Percentiles rank a stretch among this genome's conserved stretches.
Evolutionary conservation across 768 basidiomycete species (phyloP).

Genomic region (Hypholoma sublateritium): DNA sequence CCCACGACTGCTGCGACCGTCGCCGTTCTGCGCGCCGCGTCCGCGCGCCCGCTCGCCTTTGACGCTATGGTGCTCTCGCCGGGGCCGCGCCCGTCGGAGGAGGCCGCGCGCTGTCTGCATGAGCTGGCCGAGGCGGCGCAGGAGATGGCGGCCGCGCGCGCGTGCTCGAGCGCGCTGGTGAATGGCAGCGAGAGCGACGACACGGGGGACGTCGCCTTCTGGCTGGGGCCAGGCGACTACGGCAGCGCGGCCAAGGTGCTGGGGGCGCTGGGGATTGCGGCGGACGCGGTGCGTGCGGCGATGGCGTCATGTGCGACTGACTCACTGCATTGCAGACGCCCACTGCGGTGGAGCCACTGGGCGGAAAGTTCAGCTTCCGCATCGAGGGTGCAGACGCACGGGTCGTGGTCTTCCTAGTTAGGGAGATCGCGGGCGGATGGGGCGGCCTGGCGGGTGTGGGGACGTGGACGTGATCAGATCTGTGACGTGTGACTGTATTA

Average conservation of each 20-base stretch:
- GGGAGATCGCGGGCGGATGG: constrained; percentile 16
- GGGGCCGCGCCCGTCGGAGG: background rate
- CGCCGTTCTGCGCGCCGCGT: constrained; percentile 1
- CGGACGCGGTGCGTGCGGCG: background rate
- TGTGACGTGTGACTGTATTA: constrained; percentile 15
- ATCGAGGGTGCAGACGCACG: constrained; percentile 10
- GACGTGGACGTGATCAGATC: constrained; percentile 33
- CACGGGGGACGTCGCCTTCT: constrained; percentile 50
- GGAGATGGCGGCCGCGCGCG: constrained; percentile 35
- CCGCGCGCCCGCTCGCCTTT: background rate
- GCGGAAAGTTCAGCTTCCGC: constrained; percentile 15
- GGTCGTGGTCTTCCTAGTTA: constrained; percentile 14
- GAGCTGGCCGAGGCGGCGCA: constrained; percentile 39
- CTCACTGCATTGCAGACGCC: constrained; percentile 1
- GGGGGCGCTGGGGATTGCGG: constrained; percentile 16
- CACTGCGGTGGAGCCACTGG: constrained; percentile 1
- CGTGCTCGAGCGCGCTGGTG: constrained; percentile 55
- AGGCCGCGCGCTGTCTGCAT: constrained; percentile 20
- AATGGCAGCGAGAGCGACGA: constrained; percentile 59
- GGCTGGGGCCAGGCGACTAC: constrained; percentile 46
- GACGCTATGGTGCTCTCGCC: constrained; percentile 18
- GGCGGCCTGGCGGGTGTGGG: constrained; percentile 23
- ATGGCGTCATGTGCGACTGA: constrained; percentile 3
- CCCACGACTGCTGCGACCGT: constrained; percentile 9
- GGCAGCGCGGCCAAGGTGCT: constrained; percentile 22